Evolutionary conservation across 2,329 filamentous ascomycete genomes (phyloP).

Genomic region (Beauveria rudraprayagi): DNA sequence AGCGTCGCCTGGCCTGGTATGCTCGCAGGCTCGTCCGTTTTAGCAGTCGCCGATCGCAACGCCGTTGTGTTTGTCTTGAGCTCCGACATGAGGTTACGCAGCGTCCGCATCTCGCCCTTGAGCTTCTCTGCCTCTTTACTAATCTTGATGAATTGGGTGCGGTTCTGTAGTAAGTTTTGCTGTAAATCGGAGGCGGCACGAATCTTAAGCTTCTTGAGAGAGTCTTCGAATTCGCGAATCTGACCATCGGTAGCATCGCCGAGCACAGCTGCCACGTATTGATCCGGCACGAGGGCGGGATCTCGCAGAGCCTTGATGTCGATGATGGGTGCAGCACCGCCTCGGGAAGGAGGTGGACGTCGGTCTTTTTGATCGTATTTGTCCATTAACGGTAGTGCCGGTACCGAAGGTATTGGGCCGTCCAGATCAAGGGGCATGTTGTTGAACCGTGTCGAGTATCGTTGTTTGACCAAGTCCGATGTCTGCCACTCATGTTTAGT

Average conservation of each 20-base stretch:
- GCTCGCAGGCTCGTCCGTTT: slow-evolving; percentile 37
- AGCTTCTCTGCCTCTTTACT: slow-evolving; percentile 98
- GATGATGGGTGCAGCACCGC: slow-evolving; percentile 53
- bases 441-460: slow-evolving; percentile 91
- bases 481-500: slow-evolving; percentile 35
- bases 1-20: slow-evolving; percentile 45
- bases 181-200: slow-evolving; percentile 79
- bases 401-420: slow-evolving; percentile 63
- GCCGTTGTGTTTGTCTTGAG: slow-evolving; percentile 71
- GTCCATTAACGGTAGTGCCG: slow-evolving; percentile 51
- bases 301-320: slow-evolving; percentile 74
- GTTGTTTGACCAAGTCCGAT: slow-evolving; percentile 80
- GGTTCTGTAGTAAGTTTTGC: slow-evolving; percentile 93
- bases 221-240: slow-evolving; percentile 72
- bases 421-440: slow-evolving; percentile 63
- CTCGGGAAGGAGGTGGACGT: slow-evolving; percentile 46
- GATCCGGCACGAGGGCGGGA: slow-evolving; percentile 68
- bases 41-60: slow-evolving; percentile 51
- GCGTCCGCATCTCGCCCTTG: slow-evolving; percentile 87
- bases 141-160: slow-evolving; percentile 97
- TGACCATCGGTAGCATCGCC: slow-evolving; percentile 82
- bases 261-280: slow-evolving; percentile 66
- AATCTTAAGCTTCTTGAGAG: slow-evolving; percentile 67
- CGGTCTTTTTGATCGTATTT: slow-evolving; percentile 48
- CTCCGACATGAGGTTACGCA: slow-evolving; percentile 86